Percentiles rank a stretch among this genome's conserved stretches.
Conservation (phyloP, 2,329 filamentous ascomycete species). For the Apiospora kogelbergensis region DNA sequence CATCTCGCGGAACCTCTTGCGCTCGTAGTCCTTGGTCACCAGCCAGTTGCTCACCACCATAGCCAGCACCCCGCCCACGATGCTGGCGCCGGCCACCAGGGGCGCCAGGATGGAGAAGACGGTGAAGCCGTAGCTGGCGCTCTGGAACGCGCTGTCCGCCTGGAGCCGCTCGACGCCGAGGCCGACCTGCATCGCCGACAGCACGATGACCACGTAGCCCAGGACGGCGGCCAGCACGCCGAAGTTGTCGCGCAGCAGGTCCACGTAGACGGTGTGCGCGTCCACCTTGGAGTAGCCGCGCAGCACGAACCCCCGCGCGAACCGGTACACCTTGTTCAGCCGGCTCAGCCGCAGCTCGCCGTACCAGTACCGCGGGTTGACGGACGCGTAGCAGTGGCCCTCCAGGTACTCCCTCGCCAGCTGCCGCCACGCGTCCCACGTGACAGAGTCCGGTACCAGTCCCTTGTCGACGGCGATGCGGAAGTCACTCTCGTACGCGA, state of each 20-base stretch:
- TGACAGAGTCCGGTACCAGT: conserved; percentile 33
- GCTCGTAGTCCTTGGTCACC: conserved; percentile 25
- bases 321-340: conserved; percentile 42
- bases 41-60: conserved; percentile 28
- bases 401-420: background rate
- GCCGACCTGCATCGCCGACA: conserved; percentile 33
- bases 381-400: conserved; percentile 25
- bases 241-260: conserved; percentile 41
- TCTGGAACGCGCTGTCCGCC: conserved; percentile 25
- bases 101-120: conserved; percentile 31
- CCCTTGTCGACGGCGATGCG: conserved; percentile 33
- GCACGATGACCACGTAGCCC: conserved; percentile 36
- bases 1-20: conserved; percentile 28
- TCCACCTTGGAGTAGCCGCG: conserved; percentile 29
- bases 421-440: conserved; percentile 36
- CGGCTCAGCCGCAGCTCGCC: conserved; percentile 39
- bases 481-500: conserved; percentile 40
- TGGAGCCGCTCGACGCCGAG: conserved; percentile 25
- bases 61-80: conserved; percentile 22
- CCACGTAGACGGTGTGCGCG: conserved; percentile 32
- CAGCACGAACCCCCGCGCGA: conserved; percentile 27
- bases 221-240: conserved; percentile 35
- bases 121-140: conserved; percentile 31
- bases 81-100: conserved; percentile 20
- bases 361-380: conserved; percentile 38